phyloP scores from a whole-genome alignment of 495 filamentous ascomycete species.

The Sordaria brevicollis region DNA sequence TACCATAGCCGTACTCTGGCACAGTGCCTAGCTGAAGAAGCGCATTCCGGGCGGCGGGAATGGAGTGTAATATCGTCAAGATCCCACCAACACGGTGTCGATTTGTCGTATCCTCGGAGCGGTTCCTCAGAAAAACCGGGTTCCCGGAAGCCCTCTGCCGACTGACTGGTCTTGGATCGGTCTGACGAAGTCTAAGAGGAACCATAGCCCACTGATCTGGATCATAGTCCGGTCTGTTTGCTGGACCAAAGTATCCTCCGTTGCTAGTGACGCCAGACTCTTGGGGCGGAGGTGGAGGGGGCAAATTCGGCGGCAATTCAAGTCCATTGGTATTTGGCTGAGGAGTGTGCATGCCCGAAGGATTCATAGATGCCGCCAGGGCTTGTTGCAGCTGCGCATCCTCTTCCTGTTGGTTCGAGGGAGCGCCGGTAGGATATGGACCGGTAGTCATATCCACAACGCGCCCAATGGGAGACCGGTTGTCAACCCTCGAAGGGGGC shows the following conservation, averaged over 20 bases:
- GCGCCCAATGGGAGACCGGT: constrained; percentile 33
- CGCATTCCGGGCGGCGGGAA: constrained; percentile 69
- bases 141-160: constrained; percentile 48
- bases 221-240: constrained; percentile 63
- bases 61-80: constrained; percentile 71
- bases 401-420: constrained; percentile 19
- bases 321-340: constrained; percentile 27
- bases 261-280: constrained; percentile 32
- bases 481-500: constrained; percentile 57
- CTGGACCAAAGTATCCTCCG: constrained; percentile 53
- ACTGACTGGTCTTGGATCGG: constrained; percentile 28
- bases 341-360: constrained; percentile 5
- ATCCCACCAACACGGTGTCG: constrained; percentile 54
- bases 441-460: constrained; percentile 26
- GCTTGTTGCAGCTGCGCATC: constrained; percentile 28
- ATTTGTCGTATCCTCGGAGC: constrained; percentile 13
- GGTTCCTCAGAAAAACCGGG: constrained; percentile 64
- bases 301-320: constrained; percentile 27
- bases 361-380: constrained; percentile 18
- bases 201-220: constrained; percentile 70
- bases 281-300: constrained; percentile 27
- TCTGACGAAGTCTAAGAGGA: constrained; percentile 12
- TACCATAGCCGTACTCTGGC: constrained; percentile 51
- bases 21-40: constrained; percentile 45
- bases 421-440: constrained; percentile 10